Conservation (phyloP, 2,329 filamentous ascomycete genomes). For the Pseudogymnoascus sp. region DNA sequence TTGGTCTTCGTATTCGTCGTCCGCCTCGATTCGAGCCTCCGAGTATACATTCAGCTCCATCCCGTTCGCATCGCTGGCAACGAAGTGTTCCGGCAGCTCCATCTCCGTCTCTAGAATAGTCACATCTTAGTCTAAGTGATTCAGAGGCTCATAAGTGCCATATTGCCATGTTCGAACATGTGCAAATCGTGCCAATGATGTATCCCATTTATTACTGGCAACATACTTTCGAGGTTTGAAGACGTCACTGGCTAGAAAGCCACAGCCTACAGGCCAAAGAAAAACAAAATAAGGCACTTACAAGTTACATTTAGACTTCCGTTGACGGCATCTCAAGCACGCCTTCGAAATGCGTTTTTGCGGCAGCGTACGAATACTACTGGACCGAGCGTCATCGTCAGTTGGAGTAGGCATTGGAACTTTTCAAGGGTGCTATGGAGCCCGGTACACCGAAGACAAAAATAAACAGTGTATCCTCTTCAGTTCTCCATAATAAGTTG, state of each 20-base stretch:
- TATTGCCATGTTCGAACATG: slow-evolving; percentile 25
- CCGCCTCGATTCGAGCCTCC: slow-evolving; percentile 34
- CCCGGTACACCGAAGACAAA: not conserved
- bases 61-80: slow-evolving; percentile 32
- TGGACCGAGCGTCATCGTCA: not conserved
- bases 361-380: not conserved
- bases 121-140: slow-evolving; percentile 18
- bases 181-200: not conserved
- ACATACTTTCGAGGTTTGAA: not conserved
- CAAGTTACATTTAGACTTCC: slow-evolving; percentile 21
- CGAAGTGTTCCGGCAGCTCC: slow-evolving; percentile 25
- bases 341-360: slow-evolving; percentile 19
- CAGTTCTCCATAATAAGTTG: not conserved
- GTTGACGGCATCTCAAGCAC: slow-evolving; percentile 19
- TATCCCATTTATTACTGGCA: not conserved
- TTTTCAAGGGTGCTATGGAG: not conserved
- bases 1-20: slow-evolving; percentile 24
- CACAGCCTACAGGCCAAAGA: not conserved
- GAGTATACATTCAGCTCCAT: slow-evolving; percentile 32
- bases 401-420: not conserved
- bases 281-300: slow-evolving; percentile 11
- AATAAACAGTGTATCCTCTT: not conserved
- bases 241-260: not conserved
- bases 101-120: slow-evolving; percentile 24
- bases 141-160: slow-evolving; percentile 28